Conservation (phyloP, 164 flowering plant genomes). For the Magnolia changhungtana region DNA sequence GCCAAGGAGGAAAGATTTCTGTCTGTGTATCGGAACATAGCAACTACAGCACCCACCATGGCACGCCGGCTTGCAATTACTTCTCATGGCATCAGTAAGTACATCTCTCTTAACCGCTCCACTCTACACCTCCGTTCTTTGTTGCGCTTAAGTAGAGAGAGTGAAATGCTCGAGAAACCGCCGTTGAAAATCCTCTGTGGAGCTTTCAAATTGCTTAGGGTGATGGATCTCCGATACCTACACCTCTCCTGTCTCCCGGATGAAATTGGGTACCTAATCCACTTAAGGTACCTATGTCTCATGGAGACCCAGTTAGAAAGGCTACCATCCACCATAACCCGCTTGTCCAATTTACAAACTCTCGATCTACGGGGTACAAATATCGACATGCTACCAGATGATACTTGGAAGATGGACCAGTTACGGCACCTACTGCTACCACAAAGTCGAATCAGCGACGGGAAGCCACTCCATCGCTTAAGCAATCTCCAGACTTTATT, state of each 20-base stretch:
- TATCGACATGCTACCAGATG: neutral
- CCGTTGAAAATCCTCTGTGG: too few relatives aligned
- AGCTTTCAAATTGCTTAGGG: too few relatives aligned
- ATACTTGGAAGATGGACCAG: constrained; percentile 1
- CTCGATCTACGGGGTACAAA: too few relatives aligned
- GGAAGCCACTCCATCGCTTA: neutral
- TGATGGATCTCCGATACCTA: too few relatives aligned
- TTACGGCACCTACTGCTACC: neutral
- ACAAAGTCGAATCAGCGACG: neutral
- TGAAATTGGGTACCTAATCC: too few relatives aligned
- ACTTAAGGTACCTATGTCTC: too few relatives aligned
- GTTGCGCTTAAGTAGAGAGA: neutral
- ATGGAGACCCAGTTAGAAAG: neutral
- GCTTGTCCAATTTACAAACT: too few relatives aligned
- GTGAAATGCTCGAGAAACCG: too few relatives aligned
- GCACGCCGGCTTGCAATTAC: neutral
- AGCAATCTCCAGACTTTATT: constrained; percentile 7
- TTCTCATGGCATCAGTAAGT: neutral
- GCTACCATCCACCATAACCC: neutral
- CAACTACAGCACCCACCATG: neutral
- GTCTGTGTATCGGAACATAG: neutral
- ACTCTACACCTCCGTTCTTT: neutral
- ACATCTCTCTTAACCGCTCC: neutral
- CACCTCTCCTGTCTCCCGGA: too few relatives aligned
- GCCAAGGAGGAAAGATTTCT: neutral